Conservation (phyloP, 2,329 filamentous ascomycete species). For the Pseudogymnoascus pannorum region DNA sequence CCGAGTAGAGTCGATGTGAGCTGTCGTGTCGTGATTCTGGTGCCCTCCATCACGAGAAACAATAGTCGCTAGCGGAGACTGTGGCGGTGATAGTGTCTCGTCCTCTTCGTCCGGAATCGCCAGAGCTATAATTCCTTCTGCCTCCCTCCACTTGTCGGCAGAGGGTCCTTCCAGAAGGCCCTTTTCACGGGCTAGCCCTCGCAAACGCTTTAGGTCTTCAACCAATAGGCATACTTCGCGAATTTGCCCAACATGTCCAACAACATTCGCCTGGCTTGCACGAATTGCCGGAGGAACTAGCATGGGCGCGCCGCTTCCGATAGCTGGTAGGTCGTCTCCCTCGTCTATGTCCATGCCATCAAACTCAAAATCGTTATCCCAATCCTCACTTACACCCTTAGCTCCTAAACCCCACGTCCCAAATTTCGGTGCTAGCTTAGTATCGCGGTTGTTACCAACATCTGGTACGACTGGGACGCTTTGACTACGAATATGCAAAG, state of each 20-base stretch:
- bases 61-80: slow-evolving; percentile 20
- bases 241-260: slow-evolving; percentile 76
- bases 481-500: slow-evolving; percentile 66
- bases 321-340: slow-evolving; percentile 34
- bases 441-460: slow-evolving; percentile 42
- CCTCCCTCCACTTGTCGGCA: slow-evolving; percentile 65
- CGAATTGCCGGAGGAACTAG: slow-evolving; percentile 73
- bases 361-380: slow-evolving; percentile 87
- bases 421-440: slow-evolving; percentile 59
- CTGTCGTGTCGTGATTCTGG: slow-evolving; percentile 25
- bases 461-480: slow-evolving; percentile 71
- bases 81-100: slow-evolving; percentile 22
- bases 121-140: slow-evolving; percentile 81
- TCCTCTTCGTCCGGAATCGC: slow-evolving; percentile 62
- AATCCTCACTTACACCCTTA: slow-evolving; percentile 76
- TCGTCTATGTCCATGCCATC: slow-evolving; percentile 31
- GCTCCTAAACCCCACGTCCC: slow-evolving; percentile 76
- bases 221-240: slow-evolving; percentile 74
- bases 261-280: slow-evolving; percentile 73
- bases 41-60: not conserved
- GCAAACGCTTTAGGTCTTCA: slow-evolving; percentile 73
- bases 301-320: slow-evolving; percentile 43
- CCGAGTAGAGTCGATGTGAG: slow-evolving; percentile 39
- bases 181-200: slow-evolving; percentile 61
- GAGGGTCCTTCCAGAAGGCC: slow-evolving; percentile 55